Base-by-base conservation (phyloP, 1,139 yeast species). In the Suhomyces taliae region DNA sequence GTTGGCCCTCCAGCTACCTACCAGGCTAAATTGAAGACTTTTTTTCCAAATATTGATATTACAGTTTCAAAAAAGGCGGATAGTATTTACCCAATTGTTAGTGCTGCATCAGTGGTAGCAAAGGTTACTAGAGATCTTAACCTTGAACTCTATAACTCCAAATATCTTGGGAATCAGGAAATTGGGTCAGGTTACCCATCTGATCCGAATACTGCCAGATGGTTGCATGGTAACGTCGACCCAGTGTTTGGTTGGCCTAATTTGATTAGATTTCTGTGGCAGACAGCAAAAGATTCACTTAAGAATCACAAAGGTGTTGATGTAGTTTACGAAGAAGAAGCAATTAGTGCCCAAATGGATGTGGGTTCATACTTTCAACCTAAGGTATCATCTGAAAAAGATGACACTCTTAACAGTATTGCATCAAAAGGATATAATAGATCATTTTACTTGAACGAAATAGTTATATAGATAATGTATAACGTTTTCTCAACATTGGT, bases 41-140 rank as follows among this genome's bases (percentile, higher is more conserved):
- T 80, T 45, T 95, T 95, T 60, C 97, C 97, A 0, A 67, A 65
- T 0, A 70, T 90, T 35, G 79, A 79, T 47, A 78, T 95, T 38
- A 86, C 90, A 0, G 99, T 95, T n/a, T 81, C 96, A 12, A 95
- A 93, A 61, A 93, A 93, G 62, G 99, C 99, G 0, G 99, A 95
- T 70, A 83, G 97, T 27, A 62, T 90, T n/a, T 93, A 78, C 62
- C 97, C 98, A 0, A 85, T 90, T 43, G 99, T 95, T 5, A 87
- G 96, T 65, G 89, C 95, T 0, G 99, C 99, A 0, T 87, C 96
- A n/a, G 89, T 93, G 46, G 91, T 93, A 43, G 99, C 99, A 7
- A 93, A 93, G 63, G 99, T 93, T 4, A 90, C 99, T 0, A 79
- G 99, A 60, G 99, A 93, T 65, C 72, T 81, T 45, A 81, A 85